Percentiles rank a stretch among this genome's conserved stretches.
phyloP scores from a whole-genome alignment of 1,139 yeast species.

The Blastobotrys arbuscula region DNA sequence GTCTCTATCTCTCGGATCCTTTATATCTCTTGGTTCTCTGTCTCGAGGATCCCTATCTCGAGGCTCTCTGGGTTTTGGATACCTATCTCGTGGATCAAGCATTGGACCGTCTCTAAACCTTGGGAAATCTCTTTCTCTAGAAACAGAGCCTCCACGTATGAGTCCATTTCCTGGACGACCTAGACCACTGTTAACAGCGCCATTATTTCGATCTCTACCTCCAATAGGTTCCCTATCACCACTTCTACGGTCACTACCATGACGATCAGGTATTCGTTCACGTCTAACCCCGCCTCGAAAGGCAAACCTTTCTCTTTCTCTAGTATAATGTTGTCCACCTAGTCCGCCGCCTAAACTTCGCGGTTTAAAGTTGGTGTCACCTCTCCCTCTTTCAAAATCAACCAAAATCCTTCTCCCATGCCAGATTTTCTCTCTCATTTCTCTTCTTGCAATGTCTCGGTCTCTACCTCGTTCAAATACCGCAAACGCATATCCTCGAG shows the following conservation, averaged over 20 bases:
- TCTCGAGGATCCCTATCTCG: slow-evolving; percentile 1
- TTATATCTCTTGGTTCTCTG: background rate
- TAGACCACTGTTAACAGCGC: no score
- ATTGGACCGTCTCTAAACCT: background rate
- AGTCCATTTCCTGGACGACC: no score
- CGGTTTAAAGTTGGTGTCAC: slow-evolving; percentile 76
- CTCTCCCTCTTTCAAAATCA: slow-evolving; percentile 80
- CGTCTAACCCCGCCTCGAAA: background rate
- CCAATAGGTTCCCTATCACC: background rate
- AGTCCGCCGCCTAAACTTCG: slow-evolving; percentile 69
- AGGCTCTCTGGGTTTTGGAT: background rate
- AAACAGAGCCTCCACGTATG: no score
- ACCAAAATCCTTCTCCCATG: slow-evolving; percentile 55
- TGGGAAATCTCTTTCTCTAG: background rate
- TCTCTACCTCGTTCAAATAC: slow-evolving; percentile 58
- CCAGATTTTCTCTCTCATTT: slow-evolving; percentile 48
- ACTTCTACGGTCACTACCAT: background rate
- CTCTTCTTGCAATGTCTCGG: slow-evolving; percentile 51
- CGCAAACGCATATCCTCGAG: slow-evolving; percentile 83
- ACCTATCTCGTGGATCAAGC: background rate
- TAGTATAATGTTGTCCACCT: slow-evolving; percentile 55
- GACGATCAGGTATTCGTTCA: slow-evolving; percentile 11
- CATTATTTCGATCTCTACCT: background rate
- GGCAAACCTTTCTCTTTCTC: slow-evolving; percentile 15
- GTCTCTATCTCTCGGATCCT: background rate